A percentile compares a stretch with the other conserved stretches of the same genome.
phyloP scores from a whole-genome alignment of 2,329 filamentous ascomycete genomes.

The Gnomoniopsis sp. region DNA sequence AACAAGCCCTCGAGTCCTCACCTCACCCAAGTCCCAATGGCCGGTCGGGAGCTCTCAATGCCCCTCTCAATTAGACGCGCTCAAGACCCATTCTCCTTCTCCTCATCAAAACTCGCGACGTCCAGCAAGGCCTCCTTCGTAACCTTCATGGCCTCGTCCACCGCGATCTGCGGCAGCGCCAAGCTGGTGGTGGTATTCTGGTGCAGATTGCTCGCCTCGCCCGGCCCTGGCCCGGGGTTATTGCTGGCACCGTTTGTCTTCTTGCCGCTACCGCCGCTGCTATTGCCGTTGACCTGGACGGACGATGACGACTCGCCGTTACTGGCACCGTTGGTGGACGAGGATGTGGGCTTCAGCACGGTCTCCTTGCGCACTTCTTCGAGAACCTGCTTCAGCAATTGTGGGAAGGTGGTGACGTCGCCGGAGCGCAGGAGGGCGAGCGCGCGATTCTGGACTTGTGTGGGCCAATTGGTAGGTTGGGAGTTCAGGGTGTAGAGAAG shows the following conservation, averaged over 20 bases:
- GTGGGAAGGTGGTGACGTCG: conserved; percentile 57
- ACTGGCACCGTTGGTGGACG: conserved; percentile 21
- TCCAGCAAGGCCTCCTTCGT: conserved; percentile 57
- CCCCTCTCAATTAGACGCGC: not conserved
- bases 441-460: conserved; percentile 56
- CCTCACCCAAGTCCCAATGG: not conserved
- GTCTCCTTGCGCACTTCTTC: conserved; percentile 58
- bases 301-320: conserved; percentile 8
- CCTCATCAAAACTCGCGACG: conserved; percentile 38
- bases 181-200: conserved; percentile 33
- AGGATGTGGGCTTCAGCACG: conserved; percentile 19
- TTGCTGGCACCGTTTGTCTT: conserved; percentile 28
- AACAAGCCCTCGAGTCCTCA: no score
- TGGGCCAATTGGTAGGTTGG: conserved; percentile 60
- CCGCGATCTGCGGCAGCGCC: conserved; percentile 55
- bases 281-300: conserved; percentile 27
- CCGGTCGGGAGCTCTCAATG: not conserved
- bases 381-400: conserved; percentile 57
- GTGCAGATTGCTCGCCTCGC: conserved; percentile 20
- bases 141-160: conserved; percentile 59
- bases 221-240: conserved; percentile 21
- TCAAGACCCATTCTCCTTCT: conserved; percentile 19
- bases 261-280: conserved; percentile 10
- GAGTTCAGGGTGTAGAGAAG: conserved; percentile 61
- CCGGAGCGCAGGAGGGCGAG: conserved; percentile 58